Base-by-base conservation (phyloP, 352 stramenopile species). In the Peronospora destructor region DNA sequence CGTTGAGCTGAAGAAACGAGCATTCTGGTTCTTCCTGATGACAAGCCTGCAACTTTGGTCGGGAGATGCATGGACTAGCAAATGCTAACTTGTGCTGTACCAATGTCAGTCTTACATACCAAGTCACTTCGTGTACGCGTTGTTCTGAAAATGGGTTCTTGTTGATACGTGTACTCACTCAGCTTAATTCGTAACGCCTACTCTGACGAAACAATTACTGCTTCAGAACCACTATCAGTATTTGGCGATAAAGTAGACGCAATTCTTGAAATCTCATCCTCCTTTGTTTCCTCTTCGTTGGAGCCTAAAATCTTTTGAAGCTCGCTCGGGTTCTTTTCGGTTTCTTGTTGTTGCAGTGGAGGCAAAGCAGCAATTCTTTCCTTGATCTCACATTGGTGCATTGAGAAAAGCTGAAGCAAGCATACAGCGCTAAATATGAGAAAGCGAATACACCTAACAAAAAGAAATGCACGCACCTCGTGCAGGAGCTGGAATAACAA, bases 401-500 rank as follows among this genome's bases (percentile, higher is more conserved):
- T 80, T 2, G 63, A 55, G 8, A 78, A 55, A 29, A 88, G 64
- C 75, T 85, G 23, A 26, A 52, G 10, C 10, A 42, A 33, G n/a
- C 35, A 45, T 14, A 10, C 13, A 12, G 8, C 8, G 38, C 14
- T 41, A 45, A 26, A 21, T 32, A 8, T n/a, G 23, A 16, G 38
- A 13, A 30, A 21, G 10, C 16, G 4, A 42, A 12, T 8, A 34
- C 2, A 50, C 17, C 19, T 19, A 26, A 3, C 23, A 26, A 16
- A 47, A 17, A 17, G 13, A 35, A n/a, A 32, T 7, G 4, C 12
- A 43, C 39, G 23, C 35, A 87, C 73, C 71, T 91, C 76, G 1
- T 61, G 46, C 17, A 91, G 45, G 19, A 91, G 64, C 45, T 91
- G 69, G 53, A 76, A 78, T 5, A 89, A 71, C 44, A 89, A 60